Conservation (phyloP, 2,329 filamentous ascomycete species). For the Xylariaceae sp. region DNA sequence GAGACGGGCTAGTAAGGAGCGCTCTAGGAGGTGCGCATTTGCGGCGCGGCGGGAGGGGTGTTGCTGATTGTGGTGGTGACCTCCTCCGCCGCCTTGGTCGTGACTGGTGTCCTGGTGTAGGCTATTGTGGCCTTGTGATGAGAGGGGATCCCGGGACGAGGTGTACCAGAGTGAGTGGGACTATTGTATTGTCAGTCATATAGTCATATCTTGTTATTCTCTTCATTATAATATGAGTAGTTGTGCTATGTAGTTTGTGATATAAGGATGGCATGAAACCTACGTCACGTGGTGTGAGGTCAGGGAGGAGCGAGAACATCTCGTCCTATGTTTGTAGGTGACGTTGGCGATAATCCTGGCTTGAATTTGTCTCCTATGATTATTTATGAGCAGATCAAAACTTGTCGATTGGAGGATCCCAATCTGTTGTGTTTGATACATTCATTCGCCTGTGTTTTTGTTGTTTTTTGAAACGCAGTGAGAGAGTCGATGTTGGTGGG, state of each 20-base stretch:
- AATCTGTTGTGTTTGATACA: no score
- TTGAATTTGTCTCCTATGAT: background rate
- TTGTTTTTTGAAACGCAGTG: no score
- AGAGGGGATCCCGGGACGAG: constrained; percentile 52
- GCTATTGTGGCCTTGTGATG: constrained; percentile 26
- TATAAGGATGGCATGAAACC: constrained; percentile 30
- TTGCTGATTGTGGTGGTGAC: no score
- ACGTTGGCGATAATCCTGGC: background rate
- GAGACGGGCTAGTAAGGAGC: constrained; percentile 64
- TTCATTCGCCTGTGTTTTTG: no score
- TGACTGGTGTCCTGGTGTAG: constrained; percentile 27
- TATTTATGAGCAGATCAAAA: background rate
- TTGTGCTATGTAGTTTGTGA: constrained; percentile 1
- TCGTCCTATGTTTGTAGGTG: background rate
- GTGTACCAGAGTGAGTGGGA: constrained; percentile 72
- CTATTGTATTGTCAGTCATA: constrained; percentile 38
- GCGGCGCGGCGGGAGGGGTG: constrained; percentile 26
- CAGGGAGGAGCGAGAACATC: constrained; percentile 63
- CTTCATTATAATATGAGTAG: background rate
- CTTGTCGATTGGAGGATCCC: no score
- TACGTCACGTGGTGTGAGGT: constrained; percentile 68
- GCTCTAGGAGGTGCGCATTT: constrained; percentile 49
- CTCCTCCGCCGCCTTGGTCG: constrained; percentile 26
- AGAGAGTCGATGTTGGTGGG: constrained; percentile 11
- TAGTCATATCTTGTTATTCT: constrained; percentile 1